phyloP scores from a whole-genome alignment of 129 eudicot genomes.

The Chrysanthemum makinoi region DNA sequence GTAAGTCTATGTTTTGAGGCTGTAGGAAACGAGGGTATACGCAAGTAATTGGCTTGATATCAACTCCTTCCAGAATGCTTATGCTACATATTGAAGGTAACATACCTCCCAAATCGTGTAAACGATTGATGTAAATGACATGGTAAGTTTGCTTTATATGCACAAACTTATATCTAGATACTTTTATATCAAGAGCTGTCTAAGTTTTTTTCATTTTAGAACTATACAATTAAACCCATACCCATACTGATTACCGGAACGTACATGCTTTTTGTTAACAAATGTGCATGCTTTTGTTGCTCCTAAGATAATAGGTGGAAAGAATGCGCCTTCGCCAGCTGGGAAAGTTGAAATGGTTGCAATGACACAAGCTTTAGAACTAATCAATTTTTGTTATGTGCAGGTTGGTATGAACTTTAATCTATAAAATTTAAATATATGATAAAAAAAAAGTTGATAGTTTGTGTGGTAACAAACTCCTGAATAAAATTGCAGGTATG shows the following conservation, averaged over 20 bases:
- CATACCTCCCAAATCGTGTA: too few relatives aligned
- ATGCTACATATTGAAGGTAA: too few relatives aligned
- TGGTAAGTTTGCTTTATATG: too few relatives aligned
- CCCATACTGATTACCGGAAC: background rate
- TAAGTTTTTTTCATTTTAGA: background rate
- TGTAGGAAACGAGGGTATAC: too few relatives aligned
- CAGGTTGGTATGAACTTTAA: constrained; percentile 49
- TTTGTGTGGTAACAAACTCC: too few relatives aligned
- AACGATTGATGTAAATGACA: too few relatives aligned
- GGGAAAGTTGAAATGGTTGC: constrained; percentile 99
- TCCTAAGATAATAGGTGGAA: constrained; percentile 97
- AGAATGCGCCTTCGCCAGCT: constrained; percentile 87
- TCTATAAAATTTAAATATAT: background rate
- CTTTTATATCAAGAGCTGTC: too few relatives aligned
- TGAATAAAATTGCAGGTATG: constrained; percentile 60
- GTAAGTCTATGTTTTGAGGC: too few relatives aligned
- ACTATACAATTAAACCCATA: background rate
- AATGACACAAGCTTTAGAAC: constrained; percentile 91
- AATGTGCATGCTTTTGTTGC: constrained; percentile 98
- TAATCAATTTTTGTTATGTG: constrained; percentile 77
- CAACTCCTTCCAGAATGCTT: too few relatives aligned
- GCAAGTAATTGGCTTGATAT: too few relatives aligned
- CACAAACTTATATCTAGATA: too few relatives aligned
- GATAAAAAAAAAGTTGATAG: background rate
- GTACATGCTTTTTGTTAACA: constrained; percentile 8